Evolutionary conservation across 805 yeast genomes (phyloP), one percentile per base, ranked within the genome.

Genomic region (Wickerhamiella siamensis): DNA sequence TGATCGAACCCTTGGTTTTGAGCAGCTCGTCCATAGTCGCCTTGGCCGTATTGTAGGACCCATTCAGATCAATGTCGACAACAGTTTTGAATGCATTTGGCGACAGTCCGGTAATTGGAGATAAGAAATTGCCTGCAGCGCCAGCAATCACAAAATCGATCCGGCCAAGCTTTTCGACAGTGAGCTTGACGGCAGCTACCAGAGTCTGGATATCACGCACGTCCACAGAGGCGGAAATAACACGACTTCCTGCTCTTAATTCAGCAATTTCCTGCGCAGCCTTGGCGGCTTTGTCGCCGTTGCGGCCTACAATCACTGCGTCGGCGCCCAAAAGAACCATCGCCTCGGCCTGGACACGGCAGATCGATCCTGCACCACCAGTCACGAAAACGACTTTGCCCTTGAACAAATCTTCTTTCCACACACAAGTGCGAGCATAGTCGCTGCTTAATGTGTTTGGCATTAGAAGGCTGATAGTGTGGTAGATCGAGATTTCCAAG

Each of bases 331-430:
- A 64, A 15, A 74, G 62, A 2, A 84, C 79, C 62, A 88, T 49
- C 0, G 94, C 94, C 57, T 83, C 94, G 0, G 81, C 74, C 59
- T 87, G 96, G 4, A 81, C 88, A 38, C 91, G 67, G 60, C 96
- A 87, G 42, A 88, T 87, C n/a, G 94, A 76, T 10, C 96, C 96
- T 2, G 96, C 91, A 12, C 96, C 96, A 4, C 97, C 97, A 1
- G 97, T 88, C 40, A 84, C 83, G 50, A 87, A 81, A 4, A 76
- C 91, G 2, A 83, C 95, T 58, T 86, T 86, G 12, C 81, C 93
- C 44, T 75, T 69, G 65, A 86, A 86, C 32, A 84, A 52, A 49
- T 72, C 80, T 1, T 77, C 74, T 48, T 77, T 77, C 47, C 42
- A 61, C 21, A 51, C 51, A 36, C 51, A 15, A 33, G 49, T 51